Conservation (phyloP, 148 eudicot genomes). For the Suaeda aralocaspica region DNA sequence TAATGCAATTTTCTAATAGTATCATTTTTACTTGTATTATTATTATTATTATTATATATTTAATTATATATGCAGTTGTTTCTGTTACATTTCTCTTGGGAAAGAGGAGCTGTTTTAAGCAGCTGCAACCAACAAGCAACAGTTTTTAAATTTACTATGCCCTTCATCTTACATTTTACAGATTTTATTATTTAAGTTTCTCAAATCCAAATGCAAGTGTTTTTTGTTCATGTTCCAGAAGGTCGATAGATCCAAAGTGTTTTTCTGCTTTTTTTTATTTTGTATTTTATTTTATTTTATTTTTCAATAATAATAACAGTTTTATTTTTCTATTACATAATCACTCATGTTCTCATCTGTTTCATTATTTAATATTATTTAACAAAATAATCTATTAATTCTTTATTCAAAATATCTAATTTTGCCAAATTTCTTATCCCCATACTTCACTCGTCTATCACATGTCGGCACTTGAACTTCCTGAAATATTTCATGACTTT, state of each 20-base stretch:
- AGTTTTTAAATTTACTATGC: background rate
- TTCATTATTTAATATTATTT: too few species aligned
- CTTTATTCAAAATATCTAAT: background rate
- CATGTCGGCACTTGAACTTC: slow-evolving; percentile 1
- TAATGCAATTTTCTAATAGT: too few species aligned
- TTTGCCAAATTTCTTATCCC: background rate
- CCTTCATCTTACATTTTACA: background rate
- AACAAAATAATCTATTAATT: too few species aligned
- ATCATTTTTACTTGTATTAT: too few species aligned
- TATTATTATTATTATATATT: background rate
- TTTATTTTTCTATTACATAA: background rate
- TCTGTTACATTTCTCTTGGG: slow-evolving; percentile 31
- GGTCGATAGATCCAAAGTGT: slow-evolving; percentile 35
- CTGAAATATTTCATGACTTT: background rate
- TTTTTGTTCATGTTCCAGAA: slow-evolving; percentile 27
- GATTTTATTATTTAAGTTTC: background rate
- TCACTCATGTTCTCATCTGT: background rate
- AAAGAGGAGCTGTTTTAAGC: slow-evolving; percentile 27
- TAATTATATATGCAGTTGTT: background rate
- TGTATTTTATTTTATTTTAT: too few species aligned
- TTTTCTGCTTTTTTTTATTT: slow-evolving; percentile 3
- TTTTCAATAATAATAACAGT: too few species aligned
- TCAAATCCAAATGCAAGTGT: slow-evolving; percentile 28
- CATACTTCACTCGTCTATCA: background rate
- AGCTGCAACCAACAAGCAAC: slow-evolving; percentile 15